Conservation (phyloP, 345 rosid genomes). For the Eucalyptus melliodora region DNA sequence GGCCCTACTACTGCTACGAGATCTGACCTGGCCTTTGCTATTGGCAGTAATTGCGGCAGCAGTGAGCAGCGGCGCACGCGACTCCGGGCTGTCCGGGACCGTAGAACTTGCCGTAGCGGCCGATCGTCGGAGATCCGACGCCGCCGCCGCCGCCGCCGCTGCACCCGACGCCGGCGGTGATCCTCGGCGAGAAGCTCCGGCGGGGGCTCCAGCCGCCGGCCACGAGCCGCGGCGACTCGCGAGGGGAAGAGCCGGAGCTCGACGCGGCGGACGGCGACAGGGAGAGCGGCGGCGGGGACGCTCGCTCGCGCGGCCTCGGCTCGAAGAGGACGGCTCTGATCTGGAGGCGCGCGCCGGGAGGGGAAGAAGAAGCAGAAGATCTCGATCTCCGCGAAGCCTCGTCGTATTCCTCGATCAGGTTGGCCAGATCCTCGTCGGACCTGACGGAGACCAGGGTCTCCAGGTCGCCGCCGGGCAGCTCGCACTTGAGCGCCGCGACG, state of each 20-base stretch:
- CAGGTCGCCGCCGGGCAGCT: constrained; percentile 63
- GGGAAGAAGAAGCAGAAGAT: not conserved
- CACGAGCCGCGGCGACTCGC: not conserved
- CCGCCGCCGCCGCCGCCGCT: not conserved
- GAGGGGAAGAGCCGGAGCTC: not conserved
- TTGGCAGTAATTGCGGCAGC: not conserved
- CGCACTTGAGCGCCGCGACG: constrained; percentile 47
- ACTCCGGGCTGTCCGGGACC: not conserved
- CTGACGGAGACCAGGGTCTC: constrained; percentile 74
- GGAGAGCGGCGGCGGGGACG: not conserved
- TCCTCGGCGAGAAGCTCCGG: not conserved
- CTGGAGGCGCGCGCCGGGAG: not conserved
- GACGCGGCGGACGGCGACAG: not conserved
- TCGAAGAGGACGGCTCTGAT: not conserved
- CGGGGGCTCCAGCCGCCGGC: not conserved
- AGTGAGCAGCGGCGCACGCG: not conserved
- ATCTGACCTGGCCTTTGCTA: not conserved
- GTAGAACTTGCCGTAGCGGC: not conserved
- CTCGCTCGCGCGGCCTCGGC: not conserved
- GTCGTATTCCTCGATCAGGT: constrained; percentile 37
- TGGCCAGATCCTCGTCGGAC: constrained; percentile 63
- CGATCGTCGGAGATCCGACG: not conserved
- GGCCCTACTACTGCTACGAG: not conserved
- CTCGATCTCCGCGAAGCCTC: not conserved
- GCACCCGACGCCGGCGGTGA: not conserved